Base-by-base conservation (phyloP, 1,284 basidiomycete genomes). In the Moesziomyces parantarcticus region DNA sequence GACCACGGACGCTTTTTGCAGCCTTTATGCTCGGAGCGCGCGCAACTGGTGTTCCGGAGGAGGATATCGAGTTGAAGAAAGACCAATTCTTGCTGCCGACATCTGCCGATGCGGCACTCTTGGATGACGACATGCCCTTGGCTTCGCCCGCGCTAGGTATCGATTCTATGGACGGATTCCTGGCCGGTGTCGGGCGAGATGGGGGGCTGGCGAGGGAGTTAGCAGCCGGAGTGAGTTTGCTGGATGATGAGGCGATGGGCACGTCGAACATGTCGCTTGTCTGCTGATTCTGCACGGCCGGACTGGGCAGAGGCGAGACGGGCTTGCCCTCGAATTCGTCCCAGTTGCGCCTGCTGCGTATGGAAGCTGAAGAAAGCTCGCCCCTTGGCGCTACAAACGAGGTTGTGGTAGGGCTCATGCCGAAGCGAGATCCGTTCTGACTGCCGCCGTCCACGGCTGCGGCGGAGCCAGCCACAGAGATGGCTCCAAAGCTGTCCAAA, bases 291-390 rank as follows among this genome's bases (percentile, higher is more conserved):
- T 58, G 49, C 8, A 70, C 58, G 16, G 73, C 66, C 3, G 80
- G 80, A 55, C 77, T 79, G 9, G 80, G 80, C 36, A 82, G 60
- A 5, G 80, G 78, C 49, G 75, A 72, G n/a, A 82, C 65, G 20
- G 78, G 75, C 32, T 79, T 75, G 23, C 80, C 80, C 39, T 81
- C 77, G 40, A 82, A 81, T 42, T 81, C 73, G 47, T 73, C 79
- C 80, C 79, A 81, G 32, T 75, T 79, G 23, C 79, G 67, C 57
- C 69, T 54, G 46, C 76, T 78, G 25, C 79, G 76, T 14, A 78
- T 71, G 6, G 79, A 81, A n/a, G 66, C 63, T n/a, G 77, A 70
- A 1, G 74, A 66, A 3, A 77, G 60, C 40, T 77, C 66, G 45
- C 58, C 39, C 22, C 62, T 57, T 10, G 69, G 59, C 29, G 73